phyloP scores from a whole-genome alignment of 192 early-diverging fungal species.

The Jimgerdemannia lactiflua region DNA sequence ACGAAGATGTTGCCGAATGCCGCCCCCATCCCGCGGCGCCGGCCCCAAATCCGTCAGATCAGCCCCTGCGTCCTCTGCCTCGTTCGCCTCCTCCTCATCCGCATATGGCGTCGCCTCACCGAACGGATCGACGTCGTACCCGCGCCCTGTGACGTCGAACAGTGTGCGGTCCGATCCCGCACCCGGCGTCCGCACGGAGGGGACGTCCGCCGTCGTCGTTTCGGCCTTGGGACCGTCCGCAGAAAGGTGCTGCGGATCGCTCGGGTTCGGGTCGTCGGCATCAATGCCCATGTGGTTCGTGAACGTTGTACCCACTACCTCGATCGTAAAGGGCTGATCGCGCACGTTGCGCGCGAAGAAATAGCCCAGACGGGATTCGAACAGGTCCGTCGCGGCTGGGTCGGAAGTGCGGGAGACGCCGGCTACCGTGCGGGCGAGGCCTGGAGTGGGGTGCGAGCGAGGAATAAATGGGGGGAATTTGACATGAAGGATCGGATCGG shows the following conservation, averaged over 20 bases:
- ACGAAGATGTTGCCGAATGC: not conserved
- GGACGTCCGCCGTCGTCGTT: not conserved
- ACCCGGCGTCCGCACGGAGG: not conserved
- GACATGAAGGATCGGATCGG: slow-evolving; percentile 1
- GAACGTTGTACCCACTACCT: slow-evolving; percentile 42
- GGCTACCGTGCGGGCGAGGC: slow-evolving; percentile 25
- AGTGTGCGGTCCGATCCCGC: slow-evolving; percentile 4
- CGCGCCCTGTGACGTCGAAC: not conserved
- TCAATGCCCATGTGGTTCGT: slow-evolving; percentile 31
- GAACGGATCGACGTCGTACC: not conserved
- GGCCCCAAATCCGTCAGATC: not conserved
- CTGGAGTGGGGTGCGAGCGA: slow-evolving; percentile 10
- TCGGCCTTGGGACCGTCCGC: slow-evolving; percentile 12
- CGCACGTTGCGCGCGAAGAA: slow-evolving; percentile 50
- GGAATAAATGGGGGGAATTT: slow-evolving; percentile 1
- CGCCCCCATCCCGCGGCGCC: not conserved
- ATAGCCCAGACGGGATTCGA: slow-evolving; percentile 27
- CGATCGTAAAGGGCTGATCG: slow-evolving; percentile 41
- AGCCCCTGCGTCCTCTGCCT: not conserved
- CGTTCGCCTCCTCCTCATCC: not conserved
- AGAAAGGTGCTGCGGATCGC: slow-evolving; percentile 10
- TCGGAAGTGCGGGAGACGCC: slow-evolving; percentile 14
- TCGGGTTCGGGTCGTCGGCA: slow-evolving; percentile 20
- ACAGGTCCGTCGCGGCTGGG: slow-evolving; percentile 5
- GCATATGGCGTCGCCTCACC: not conserved